These are phyloP conservation scores for Pseudoneurospora amorphoporcata DNA, from an alignment of 495 filamentous ascomycete species.

Conservation along the genomic window DNA sequence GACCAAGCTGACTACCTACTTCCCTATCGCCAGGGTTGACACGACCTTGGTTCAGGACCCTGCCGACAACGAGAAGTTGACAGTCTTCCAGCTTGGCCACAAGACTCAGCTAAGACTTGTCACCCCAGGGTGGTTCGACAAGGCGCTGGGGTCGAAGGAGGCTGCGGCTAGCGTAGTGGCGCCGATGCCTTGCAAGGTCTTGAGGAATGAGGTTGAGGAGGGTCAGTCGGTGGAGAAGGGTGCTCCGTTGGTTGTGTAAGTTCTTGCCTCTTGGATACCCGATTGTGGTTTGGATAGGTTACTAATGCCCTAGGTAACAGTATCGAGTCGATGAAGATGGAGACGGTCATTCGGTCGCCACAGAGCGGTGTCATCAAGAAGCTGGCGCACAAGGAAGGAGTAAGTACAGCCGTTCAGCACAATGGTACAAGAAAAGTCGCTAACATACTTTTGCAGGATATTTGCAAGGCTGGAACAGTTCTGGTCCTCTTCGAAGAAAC, in stretches of 20 bases:
- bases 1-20: slow-evolving; percentile 46
- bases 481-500: slow-evolving; percentile 46
- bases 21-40: slow-evolving; percentile 69
- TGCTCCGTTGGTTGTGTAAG: slow-evolving; percentile 74
- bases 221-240: slow-evolving; percentile 78
- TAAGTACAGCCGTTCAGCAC: slow-evolving; percentile 38
- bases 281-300: background rate
- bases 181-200: slow-evolving; percentile 91
- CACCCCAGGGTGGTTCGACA: slow-evolving; percentile 71
- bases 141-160: slow-evolving; percentile 76
- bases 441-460: slow-evolving; percentile 33
- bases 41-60: slow-evolving; percentile 65
- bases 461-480: slow-evolving; percentile 47
- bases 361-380: slow-evolving; percentile 69
- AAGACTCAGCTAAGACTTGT: slow-evolving; percentile 62
- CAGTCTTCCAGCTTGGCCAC: slow-evolving; percentile 72
- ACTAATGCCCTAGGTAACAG: slow-evolving; percentile 13
- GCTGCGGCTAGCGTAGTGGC: slow-evolving; percentile 67
- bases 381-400: slow-evolving; percentile 78
- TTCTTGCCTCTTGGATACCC: background rate
- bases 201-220: slow-evolving; percentile 71
- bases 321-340: slow-evolving; percentile 99
- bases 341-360: slow-evolving; percentile 89
- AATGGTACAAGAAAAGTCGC: background rate
- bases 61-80: slow-evolving; percentile 47